Base-by-base conservation (phyloP, 495 filamentous ascomycete genomes). In the Aspergillus conjunctus region DNA sequence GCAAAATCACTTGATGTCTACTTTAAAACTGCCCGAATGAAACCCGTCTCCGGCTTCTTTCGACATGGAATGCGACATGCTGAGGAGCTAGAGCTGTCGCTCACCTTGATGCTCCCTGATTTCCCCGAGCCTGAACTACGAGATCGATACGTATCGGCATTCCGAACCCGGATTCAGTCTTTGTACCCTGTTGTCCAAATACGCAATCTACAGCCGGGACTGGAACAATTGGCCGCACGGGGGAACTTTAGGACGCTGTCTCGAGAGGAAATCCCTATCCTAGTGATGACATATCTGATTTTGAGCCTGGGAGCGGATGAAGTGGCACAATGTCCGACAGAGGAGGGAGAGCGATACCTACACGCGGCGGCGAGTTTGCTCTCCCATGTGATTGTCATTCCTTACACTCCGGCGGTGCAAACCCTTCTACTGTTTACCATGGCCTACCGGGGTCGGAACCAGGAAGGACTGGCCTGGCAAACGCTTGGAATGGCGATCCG, bases 1-100 rank as follows among this genome's bases (percentile, higher is more conserved):
- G 58, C 62, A 17, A 65, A 65, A 17, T 65, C 62, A 10, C 39
- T 65, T 7, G 62, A 65, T 32, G 53, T 65, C 5, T 65, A 60
- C 52, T 65, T 65, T 39, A 56, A 57, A 26, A 48, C 58, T 10
- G 58, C 46, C 7, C 53, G 58, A 9, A 39, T 65, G 48, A 58
- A 65, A 30, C 54, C 62, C 0, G 45, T 65, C 5, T 57, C 62
- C 14, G 48, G 45, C 7, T 49, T 51, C 26, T 65, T 65, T 50
- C 58, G 45, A 30, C 54, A 65, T 44, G 62, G 53, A 0, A 58
- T 61, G 58, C 17, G 58, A 37, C 58, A 53, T 20, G 62, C 62
- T 8, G 62, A 60, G 10, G 62, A 65, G 48, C 31, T 60, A 20
- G 58, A 60, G 17, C 22, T 65, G 2, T 26, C 53, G 9, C 51